Conservation (phyloP, 163 green algal species). For the Chlorella variabilis region DNA sequence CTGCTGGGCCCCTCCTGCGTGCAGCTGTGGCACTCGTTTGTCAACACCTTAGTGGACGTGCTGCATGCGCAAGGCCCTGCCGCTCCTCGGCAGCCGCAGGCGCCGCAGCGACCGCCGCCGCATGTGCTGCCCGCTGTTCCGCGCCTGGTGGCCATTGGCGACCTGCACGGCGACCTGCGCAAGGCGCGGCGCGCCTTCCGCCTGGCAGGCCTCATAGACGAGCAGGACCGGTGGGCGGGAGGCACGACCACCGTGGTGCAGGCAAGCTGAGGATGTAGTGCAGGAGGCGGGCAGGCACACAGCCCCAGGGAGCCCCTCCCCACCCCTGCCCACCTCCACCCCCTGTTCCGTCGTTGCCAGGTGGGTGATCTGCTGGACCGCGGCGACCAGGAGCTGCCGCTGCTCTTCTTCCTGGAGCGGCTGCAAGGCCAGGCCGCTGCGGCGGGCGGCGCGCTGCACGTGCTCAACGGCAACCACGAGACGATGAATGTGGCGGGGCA, state of each 20-base stretch:
- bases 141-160: constrained; percentile 86
- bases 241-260: constrained; percentile 74
- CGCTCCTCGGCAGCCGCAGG: neutral
- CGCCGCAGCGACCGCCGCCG: neutral
- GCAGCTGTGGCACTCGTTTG: constrained; percentile 39
- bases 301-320: neutral
- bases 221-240: constrained; percentile 76
- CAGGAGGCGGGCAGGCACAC: too few species aligned
- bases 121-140: constrained; percentile 38
- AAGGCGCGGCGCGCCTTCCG: constrained; percentile 76
- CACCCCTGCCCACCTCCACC: neutral
- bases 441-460: constrained; percentile 60
- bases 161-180: constrained; percentile 87
- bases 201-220: constrained; percentile 77
- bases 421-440: constrained; percentile 51
- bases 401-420: constrained; percentile 88
- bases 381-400: constrained; percentile 84
- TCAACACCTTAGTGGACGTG: constrained; percentile 36
- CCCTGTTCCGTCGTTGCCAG: constrained; percentile 49
- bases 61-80: constrained; percentile 29
- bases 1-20: too few species aligned
- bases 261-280: constrained; percentile 52
- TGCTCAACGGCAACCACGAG: constrained; percentile 93
- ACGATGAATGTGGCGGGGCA: constrained; percentile 90
- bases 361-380: constrained; percentile 93